Percentiles rank a stretch among this genome's conserved stretches.
These are phyloP conservation scores for Simmondsia chinensis DNA, from an alignment of 148 eudicot genomes.

Conservation along the genomic window DNA sequence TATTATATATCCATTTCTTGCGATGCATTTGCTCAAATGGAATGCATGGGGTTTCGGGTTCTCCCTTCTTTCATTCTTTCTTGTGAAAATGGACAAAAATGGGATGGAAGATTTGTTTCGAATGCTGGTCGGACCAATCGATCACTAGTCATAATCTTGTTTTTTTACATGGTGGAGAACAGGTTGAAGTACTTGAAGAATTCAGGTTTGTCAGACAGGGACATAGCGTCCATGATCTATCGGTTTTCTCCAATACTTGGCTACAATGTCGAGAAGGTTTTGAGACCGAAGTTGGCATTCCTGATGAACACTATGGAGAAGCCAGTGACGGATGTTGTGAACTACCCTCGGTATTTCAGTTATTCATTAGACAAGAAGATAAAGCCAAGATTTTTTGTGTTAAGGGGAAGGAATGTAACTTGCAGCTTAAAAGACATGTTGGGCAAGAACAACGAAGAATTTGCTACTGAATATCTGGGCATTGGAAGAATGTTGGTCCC, in stretches of 20 bases:
- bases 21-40: too few species aligned
- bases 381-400: constrained; percentile 56
- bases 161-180: constrained; percentile 1
- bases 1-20: too few species aligned
- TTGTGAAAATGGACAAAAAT: too few species aligned
- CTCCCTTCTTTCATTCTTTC: too few species aligned
- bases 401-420: constrained; percentile 32
- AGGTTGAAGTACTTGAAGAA: constrained; percentile 57
- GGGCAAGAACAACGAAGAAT: constrained; percentile 81
- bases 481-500: constrained; percentile 16
- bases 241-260: constrained; percentile 78
- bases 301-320: constrained; percentile 55
- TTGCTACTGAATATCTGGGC: constrained; percentile 46
- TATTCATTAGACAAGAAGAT: constrained; percentile 86
- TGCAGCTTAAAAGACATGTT: constrained; percentile 73
- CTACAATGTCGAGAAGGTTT: constrained; percentile 57
- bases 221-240: constrained; percentile 59
- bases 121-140: neutral
- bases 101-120: too few species aligned
- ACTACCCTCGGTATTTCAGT: constrained; percentile 86
- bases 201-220: constrained; percentile 42
- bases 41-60: too few species aligned
- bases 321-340: constrained; percentile 50
- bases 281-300: constrained; percentile 69
- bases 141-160: neutral